Percentiles rank a stretch among this genome's conserved stretches.
phyloP scores from a whole-genome alignment of 2,329 filamentous ascomycete genomes.

The Pseudogymnoascus destructans region DNA sequence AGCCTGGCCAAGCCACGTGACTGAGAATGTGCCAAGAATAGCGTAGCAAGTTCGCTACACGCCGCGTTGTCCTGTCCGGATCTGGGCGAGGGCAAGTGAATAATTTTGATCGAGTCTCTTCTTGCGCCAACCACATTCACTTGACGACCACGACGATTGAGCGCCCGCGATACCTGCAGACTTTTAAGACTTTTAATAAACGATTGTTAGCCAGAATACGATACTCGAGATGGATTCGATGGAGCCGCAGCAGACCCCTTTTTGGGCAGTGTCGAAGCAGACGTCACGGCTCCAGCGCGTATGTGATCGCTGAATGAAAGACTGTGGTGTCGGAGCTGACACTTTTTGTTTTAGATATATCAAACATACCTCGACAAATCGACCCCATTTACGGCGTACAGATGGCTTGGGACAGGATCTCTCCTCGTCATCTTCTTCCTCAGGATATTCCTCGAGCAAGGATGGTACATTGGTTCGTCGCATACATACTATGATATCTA shows the following conservation, averaged over 20 bases:
- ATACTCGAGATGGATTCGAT: slow-evolving; percentile 58
- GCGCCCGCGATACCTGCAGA: not conserved
- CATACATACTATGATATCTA: not conserved
- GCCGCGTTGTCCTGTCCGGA: slow-evolving; percentile 7
- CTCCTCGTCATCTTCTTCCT: slow-evolving; percentile 72
- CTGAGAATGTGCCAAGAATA: slow-evolving; percentile 2
- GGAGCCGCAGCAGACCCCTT: slow-evolving; percentile 83
- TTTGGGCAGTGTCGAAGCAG: slow-evolving; percentile 77
- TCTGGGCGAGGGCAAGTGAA: slow-evolving; percentile 3
- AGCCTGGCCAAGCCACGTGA: slow-evolving; percentile 2
- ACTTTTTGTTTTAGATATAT: slow-evolving; percentile 52
- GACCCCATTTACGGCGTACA: slow-evolving; percentile 76
- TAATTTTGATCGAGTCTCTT: slow-evolving; percentile 3
- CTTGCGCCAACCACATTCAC: slow-evolving; percentile 1
- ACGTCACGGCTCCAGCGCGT: slow-evolving; percentile 64
- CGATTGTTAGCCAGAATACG: not conserved
- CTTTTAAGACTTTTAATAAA: not conserved
- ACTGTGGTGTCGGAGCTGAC: slow-evolving; percentile 15
- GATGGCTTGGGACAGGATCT: slow-evolving; percentile 75
- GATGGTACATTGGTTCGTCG: slow-evolving; percentile 88
- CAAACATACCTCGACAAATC: slow-evolving; percentile 90
- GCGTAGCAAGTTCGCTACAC: not conserved
- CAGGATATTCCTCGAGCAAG: slow-evolving; percentile 81
- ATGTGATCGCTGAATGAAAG: slow-evolving; percentile 26
- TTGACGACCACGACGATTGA: slow-evolving; percentile 1